Evolutionary conservation across 2,329 filamentous ascomycete species (phyloP).

Genomic region (Diplocarpon rosae): DNA sequence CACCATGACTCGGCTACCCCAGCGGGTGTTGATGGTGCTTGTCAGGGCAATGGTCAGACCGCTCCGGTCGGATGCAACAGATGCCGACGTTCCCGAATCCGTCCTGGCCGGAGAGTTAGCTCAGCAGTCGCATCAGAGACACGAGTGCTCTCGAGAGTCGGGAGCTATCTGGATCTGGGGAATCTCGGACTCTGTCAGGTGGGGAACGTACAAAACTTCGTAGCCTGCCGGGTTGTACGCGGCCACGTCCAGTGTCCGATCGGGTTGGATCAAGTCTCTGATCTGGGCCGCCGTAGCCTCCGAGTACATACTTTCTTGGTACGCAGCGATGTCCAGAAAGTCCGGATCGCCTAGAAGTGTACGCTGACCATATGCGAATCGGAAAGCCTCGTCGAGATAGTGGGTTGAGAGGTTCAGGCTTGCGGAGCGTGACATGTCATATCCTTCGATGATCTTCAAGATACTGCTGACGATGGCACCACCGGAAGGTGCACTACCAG

Average conservation of each 20-base stretch:
- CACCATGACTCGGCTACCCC: slow-evolving; percentile 49
- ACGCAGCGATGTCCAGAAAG: slow-evolving; percentile 47
- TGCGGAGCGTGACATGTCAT: slow-evolving; percentile 48
- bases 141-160: no score
- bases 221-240: slow-evolving; percentile 52
- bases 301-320: slow-evolving; percentile 37
- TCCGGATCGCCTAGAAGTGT: slow-evolving; percentile 51
- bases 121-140: no score
- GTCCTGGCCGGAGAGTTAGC: neutral
- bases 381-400: slow-evolving; percentile 53
- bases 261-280: slow-evolving; percentile 46
- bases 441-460: slow-evolving; percentile 67
- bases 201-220: slow-evolving; percentile 35
- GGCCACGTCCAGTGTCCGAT: slow-evolving; percentile 43
- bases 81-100: slow-evolving; percentile 39
- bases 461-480: slow-evolving; percentile 65
- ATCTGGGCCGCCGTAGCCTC: slow-evolving; percentile 40
- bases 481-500: slow-evolving; percentile 63
- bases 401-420: slow-evolving; percentile 51
- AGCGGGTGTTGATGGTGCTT: slow-evolving; percentile 56
- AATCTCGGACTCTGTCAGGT: no score
- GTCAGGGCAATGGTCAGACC: slow-evolving; percentile 54
- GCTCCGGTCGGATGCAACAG: slow-evolving; percentile 43
- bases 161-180: no score
- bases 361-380: slow-evolving; percentile 55